A percentile compares a stretch with the other conserved stretches of the same genome.
Conservation (phyloP, 2,329 filamentous ascomycete species). For the Aspergillus eucalypticola region DNA sequence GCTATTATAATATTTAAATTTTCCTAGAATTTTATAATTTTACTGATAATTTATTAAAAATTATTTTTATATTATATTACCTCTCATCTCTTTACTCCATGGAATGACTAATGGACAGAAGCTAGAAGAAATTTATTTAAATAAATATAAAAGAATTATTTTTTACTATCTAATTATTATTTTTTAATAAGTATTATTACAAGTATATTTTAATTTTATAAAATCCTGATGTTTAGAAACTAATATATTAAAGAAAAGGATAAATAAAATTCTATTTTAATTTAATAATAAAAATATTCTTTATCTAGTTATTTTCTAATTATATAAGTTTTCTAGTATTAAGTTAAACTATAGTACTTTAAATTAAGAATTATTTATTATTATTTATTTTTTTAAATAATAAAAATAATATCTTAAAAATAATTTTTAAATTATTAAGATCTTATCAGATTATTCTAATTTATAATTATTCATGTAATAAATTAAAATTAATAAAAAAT, state of each 20-base stretch:
- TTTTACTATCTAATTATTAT: not conserved
- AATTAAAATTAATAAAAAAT: not conserved
- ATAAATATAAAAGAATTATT: not conserved
- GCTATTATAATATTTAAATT: too few species aligned
- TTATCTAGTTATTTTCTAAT: not conserved
- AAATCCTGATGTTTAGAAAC: not conserved
- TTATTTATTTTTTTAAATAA: not conserved
- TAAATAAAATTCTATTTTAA: not conserved
- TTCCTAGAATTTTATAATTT: too few species aligned
- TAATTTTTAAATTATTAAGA: not conserved
- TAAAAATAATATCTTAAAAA: not conserved
- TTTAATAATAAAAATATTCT: not conserved
- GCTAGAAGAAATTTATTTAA: too few species aligned
- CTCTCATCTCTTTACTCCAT: too few species aligned
- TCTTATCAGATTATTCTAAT: not conserved
- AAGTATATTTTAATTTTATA: not conserved
- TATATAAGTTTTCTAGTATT: not conserved
- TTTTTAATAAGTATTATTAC: not conserved
- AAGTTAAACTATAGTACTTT: too few species aligned
- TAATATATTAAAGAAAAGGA: not conserved
- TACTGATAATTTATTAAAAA: too few species aligned
- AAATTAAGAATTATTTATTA: too few species aligned
- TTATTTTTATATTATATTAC: too few species aligned
- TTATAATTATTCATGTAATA: not conserved
- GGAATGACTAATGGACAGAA: rapidly evolving